These are phyloP conservation scores for Candida sonorensis DNA, from an alignment of 805 yeast species.

Conservation along the genomic window DNA sequence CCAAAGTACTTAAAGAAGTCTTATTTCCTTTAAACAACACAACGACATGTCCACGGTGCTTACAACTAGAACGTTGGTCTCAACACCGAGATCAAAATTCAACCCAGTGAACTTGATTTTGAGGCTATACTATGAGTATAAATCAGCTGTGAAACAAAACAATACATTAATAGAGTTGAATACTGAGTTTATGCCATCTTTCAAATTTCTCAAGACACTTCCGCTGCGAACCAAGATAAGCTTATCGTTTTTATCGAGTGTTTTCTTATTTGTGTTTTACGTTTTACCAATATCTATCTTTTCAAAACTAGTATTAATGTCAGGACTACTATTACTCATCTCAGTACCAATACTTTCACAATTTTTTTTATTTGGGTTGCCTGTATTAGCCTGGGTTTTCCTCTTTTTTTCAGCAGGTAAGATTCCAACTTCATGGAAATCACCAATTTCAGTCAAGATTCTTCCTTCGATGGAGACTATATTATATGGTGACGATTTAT, in stretches of 20 bases:
- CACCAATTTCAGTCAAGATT: constrained; percentile 82
- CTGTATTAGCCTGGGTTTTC: constrained; percentile 80
- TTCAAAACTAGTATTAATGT: constrained; percentile 25
- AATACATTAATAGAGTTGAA: constrained; percentile 15
- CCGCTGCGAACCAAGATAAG: constrained; percentile 34
- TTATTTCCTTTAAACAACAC: too few relatives aligned
- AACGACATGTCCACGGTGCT: background rate
- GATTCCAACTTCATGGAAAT: constrained; percentile 69
- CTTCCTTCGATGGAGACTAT: constrained; percentile 91
- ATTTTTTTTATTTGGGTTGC: constrained; percentile 76
- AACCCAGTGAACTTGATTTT: constrained; percentile 12
- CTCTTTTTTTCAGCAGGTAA: constrained; percentile 72
- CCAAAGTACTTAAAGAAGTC: too few relatives aligned
- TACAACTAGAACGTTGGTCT: background rate
- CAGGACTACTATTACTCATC: constrained; percentile 40
- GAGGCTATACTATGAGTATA: constrained; percentile 16
- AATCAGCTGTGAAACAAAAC: constrained; percentile 11
- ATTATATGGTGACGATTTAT: constrained; percentile 83
- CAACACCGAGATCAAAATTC: constrained; percentile 3
- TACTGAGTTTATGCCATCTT: constrained; percentile 14
- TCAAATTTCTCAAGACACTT: constrained; percentile 15
- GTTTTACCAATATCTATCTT: constrained; percentile 51
- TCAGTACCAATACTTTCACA: constrained; percentile 73
- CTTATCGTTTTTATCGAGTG: constrained; percentile 32
- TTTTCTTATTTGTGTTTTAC: constrained; percentile 52